Conservation (phyloP, 1,139 yeast species). For the Fermentozyma sake region DNA sequence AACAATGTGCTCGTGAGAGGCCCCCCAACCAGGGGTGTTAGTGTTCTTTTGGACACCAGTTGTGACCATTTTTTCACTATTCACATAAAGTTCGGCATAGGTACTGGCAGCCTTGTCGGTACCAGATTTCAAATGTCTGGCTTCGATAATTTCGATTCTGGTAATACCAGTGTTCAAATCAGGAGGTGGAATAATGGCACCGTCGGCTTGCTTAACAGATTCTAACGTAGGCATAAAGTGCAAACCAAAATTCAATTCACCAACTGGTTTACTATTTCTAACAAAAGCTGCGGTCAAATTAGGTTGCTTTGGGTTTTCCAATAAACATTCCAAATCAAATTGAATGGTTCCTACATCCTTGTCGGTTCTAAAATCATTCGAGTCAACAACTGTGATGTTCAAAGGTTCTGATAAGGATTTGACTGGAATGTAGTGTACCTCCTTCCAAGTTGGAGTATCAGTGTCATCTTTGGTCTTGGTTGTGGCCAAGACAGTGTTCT, state of each 20-base stretch:
- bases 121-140: constrained; percentile 43
- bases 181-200: constrained; percentile 82
- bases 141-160: constrained; percentile 50
- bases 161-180: constrained; percentile 92
- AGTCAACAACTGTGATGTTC: constrained; percentile 64
- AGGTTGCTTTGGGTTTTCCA: constrained; percentile 49
- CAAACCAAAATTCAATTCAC: constrained; percentile 65
- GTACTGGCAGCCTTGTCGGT: constrained; percentile 51
- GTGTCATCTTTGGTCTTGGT: constrained; percentile 67
- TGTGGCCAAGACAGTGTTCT: constrained; percentile 53
- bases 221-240: constrained; percentile 78
- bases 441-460: constrained; percentile 75
- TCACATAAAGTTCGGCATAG: constrained; percentile 65
- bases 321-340: constrained; percentile 66
- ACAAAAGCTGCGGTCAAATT: constrained; percentile 55
- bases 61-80: constrained; percentile 53
- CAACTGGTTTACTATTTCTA: constrained; percentile 79
- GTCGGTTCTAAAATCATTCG: constrained; percentile 75
- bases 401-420: constrained; percentile 78
- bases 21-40: constrained; percentile 66
- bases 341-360: constrained; percentile 74
- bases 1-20: constrained; percentile 65
- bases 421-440: constrained; percentile 66
- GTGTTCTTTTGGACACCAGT: constrained; percentile 59
- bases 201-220: constrained; percentile 74